These are phyloP conservation scores for Cladosporium sp. DNA, from an alignment of 2,329 filamentous ascomycete species.

Conservation along the genomic window DNA sequence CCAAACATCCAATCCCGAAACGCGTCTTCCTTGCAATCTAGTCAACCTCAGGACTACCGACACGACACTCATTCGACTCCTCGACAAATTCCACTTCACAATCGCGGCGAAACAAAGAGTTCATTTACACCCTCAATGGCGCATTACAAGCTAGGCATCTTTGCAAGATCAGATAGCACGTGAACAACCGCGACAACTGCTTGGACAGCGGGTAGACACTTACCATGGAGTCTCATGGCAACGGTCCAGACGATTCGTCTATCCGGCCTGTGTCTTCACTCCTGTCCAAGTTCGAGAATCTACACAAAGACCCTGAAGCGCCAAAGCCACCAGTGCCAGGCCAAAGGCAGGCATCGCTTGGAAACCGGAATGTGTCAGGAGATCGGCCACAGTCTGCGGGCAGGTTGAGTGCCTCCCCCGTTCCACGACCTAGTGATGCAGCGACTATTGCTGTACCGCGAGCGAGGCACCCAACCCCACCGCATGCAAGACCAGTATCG, in stretches of 20 bases:
- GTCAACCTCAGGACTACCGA: too few species aligned
- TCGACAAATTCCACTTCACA: too few species aligned
- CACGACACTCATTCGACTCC: too few species aligned
- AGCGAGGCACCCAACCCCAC: conserved; percentile 30
- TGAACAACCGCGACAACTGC: background rate
- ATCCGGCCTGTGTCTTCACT: conserved; percentile 79
- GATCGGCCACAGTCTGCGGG: conserved; percentile 7
- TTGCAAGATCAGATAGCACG: conserved; percentile 2
- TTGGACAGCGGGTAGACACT: background rate
- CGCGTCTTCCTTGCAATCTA: too few species aligned
- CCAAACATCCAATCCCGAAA: too few species aligned
- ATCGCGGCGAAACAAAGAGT: too few species aligned
- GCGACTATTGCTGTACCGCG: conserved; percentile 17
- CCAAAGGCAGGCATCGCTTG: conserved; percentile 17
- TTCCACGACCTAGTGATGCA: conserved; percentile 25
- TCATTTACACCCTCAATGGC: conserved; percentile 2
- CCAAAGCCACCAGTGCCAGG: conserved; percentile 17
- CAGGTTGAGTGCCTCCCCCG: conserved; percentile 22
- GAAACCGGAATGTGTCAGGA: background rate
- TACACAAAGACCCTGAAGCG: conserved; percentile 37
- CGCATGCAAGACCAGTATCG: conserved; percentile 41
- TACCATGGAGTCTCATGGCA: conserved; percentile 7
- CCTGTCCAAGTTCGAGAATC: conserved; percentile 75
- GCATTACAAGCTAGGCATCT: conserved; percentile 10
- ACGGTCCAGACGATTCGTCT: conserved; percentile 71